These are phyloP conservation scores for Coemansia sp. DNA, from an alignment of 192 early-diverging fungal species.

Conservation along the genomic window DNA sequence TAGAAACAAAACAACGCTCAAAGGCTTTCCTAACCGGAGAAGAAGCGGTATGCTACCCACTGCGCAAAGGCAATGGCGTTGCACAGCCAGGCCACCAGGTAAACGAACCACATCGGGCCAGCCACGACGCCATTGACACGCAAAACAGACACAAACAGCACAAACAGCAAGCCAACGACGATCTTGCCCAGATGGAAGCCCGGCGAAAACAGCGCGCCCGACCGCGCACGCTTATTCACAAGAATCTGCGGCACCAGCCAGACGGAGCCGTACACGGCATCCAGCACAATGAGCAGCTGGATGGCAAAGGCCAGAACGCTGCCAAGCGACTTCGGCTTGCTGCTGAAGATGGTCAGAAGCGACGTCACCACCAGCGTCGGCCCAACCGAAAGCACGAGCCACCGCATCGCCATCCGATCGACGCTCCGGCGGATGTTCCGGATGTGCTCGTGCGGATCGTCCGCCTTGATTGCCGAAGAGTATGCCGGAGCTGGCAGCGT, in stretches of 20 bases:
- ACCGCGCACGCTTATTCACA: conserved; percentile 4
- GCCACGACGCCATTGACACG: not conserved
- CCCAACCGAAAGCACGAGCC: conserved; percentile 1
- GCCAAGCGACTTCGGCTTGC: not conserved
- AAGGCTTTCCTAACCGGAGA: not conserved
- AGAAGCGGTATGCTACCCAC: conserved; percentile 12
- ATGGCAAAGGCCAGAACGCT: not conserved
- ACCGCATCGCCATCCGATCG: conserved; percentile 9
- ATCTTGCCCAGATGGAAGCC: not conserved
- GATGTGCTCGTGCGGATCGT: conserved; percentile 7
- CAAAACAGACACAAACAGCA: not conserved
- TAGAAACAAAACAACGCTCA: not conserved
- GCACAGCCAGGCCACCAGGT: not conserved
- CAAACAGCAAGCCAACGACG: not conserved
- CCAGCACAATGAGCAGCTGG: not conserved
- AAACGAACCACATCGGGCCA: not conserved
- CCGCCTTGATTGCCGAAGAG: not conserved
- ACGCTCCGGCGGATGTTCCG: conserved; percentile 3
- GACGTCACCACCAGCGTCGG: not conserved
- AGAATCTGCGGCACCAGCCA: conserved; percentile 14
- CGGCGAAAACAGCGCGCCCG: conserved; percentile 4
- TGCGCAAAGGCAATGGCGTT: conserved; percentile 6
- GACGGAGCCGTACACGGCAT: not conserved
- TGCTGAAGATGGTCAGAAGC: not conserved
- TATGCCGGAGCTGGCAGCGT: not conserved